These are phyloP conservation scores for Phallus indusiatus DNA, from an alignment of 768 basidiomycete genomes.

Conservation along the genomic window DNA sequence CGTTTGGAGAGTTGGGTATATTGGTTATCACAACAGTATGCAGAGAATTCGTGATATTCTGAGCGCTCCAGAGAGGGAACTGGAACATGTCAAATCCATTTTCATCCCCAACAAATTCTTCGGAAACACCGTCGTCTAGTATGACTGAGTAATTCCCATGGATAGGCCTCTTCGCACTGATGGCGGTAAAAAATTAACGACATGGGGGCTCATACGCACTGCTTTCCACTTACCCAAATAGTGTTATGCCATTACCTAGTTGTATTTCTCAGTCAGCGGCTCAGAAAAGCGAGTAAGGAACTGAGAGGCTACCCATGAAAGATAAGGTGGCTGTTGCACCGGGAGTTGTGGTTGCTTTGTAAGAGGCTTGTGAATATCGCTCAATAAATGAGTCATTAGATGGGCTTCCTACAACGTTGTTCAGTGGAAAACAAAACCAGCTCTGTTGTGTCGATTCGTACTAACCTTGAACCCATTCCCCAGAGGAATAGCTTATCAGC, in stretches of 20 bases:
- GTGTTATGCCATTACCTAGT: not conserved
- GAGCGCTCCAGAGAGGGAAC: not conserved
- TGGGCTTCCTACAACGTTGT: not conserved
- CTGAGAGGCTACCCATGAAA: conserved; percentile 1
- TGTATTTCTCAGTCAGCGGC: no score
- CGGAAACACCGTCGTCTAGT: not conserved
- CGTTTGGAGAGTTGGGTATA: not conserved
- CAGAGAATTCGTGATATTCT: not conserved
- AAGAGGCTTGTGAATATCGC: not conserved
- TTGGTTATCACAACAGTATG: not conserved
- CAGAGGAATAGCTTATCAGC: not conserved
- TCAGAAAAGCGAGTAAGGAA: no score
- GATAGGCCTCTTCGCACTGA: not conserved
- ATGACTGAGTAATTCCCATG: conserved; percentile 1
- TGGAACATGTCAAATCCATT: not conserved
- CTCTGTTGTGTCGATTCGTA: no score
- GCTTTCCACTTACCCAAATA: not conserved
- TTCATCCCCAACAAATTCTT: not conserved
- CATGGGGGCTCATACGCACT: not conserved
- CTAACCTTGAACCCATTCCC: not conserved
- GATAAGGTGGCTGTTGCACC: not conserved
- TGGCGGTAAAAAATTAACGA: not conserved
- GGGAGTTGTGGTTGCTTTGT: not conserved
- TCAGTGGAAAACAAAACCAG: not conserved
- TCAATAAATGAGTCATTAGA: not conserved